Evolutionary conservation across 2,329 filamentous ascomycete species (phyloP).

Genomic region (Stachybotrys chartarum): DNA sequence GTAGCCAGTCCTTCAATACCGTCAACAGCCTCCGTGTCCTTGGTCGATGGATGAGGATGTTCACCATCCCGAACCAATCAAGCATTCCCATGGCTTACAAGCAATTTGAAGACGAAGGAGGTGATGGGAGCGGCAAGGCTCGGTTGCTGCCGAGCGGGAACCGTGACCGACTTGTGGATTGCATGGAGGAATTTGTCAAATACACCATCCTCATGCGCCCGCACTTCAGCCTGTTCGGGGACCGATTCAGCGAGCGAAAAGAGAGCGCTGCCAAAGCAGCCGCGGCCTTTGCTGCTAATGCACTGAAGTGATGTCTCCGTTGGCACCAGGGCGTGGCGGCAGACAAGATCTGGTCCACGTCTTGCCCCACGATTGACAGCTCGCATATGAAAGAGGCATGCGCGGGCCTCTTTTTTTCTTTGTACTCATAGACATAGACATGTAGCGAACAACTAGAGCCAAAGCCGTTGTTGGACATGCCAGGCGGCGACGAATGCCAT

Average conservation of each 20-base stretch:
- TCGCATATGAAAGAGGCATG: no score
- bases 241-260: conserved; percentile 52
- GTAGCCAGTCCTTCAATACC: conserved; percentile 58
- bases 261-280: conserved; percentile 20
- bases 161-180: conserved; percentile 51
- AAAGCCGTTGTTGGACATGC: no score
- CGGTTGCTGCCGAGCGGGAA: conserved; percentile 47
- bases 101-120: conserved; percentile 41
- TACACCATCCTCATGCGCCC: conserved; percentile 56
- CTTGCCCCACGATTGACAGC: no score
- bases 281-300: conserved; percentile 2
- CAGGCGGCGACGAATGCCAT: no score
- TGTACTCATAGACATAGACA: no score
- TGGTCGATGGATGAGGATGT: conserved; percentile 62
- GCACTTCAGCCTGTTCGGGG: conserved; percentile 50
- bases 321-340: no score
- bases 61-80: conserved; percentile 56
- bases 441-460: no score
- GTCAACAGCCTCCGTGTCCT: conserved; percentile 55
- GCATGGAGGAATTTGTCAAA: conserved; percentile 62
- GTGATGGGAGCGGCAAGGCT: conserved; percentile 23
- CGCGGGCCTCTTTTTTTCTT: no score
- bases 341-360: no score
- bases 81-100: conserved; percentile 55
- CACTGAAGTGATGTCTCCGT: background rate